phyloP scores from a whole-genome alignment of 148 eudicot genomes.

The Rhododendron molle region DNA sequence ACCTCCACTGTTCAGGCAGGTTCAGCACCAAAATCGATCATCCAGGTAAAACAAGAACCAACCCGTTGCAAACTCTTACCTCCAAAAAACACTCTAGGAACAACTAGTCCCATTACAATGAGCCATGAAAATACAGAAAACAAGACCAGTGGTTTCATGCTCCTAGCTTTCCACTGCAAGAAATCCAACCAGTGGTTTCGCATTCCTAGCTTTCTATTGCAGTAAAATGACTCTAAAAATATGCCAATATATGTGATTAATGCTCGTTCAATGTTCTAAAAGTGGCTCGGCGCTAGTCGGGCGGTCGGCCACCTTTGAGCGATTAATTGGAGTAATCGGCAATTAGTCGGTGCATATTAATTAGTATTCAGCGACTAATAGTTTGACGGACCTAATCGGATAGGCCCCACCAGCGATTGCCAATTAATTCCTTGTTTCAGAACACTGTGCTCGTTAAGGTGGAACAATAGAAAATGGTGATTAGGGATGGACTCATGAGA shows the following conservation, averaged over 20 bases:
- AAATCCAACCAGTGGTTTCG: neutral
- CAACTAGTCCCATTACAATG: neutral
- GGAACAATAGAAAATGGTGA: neutral
- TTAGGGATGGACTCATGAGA: neutral
- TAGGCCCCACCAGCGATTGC: too few species aligned
- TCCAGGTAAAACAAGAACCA: neutral
- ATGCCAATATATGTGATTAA: neutral
- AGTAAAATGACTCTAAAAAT: neutral
- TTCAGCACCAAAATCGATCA: neutral
- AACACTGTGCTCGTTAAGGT: neutral
- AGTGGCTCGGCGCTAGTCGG: too few species aligned
- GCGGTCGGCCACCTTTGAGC: too few species aligned
- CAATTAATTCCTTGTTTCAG: too few species aligned
- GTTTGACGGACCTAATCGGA: too few species aligned
- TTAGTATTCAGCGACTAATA: too few species aligned
- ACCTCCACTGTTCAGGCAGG: neutral
- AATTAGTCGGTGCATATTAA: too few species aligned
- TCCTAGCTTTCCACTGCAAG: neutral
- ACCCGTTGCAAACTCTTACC: neutral
- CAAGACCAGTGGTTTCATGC: neutral
- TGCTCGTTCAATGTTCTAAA: neutral
- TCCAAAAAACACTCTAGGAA: neutral
- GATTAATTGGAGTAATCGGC: too few species aligned
- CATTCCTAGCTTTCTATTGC: neutral
- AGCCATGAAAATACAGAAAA: neutral